Conservation (phyloP, 495 filamentous ascomycete genomes). For the Aspergillus sclerotiicarbonarius region DNA sequence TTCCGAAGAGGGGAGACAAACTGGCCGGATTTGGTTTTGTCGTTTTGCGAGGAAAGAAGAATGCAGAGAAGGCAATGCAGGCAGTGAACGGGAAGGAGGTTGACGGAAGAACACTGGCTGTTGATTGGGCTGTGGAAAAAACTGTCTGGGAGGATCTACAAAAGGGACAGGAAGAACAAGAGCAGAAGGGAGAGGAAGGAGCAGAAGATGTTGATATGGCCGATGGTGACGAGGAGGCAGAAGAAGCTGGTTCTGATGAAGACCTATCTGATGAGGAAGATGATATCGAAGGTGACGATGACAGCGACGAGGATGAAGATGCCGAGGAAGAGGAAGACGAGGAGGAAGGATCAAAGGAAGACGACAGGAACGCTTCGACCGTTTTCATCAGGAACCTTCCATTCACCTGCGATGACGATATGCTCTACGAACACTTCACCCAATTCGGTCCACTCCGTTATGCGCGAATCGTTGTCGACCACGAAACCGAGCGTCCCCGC, state of each 20-base stretch:
- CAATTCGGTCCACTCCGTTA: constrained; percentile 84
- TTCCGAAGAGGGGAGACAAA: constrained; percentile 73
- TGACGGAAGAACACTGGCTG: constrained; percentile 81
- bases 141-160: constrained; percentile 70
- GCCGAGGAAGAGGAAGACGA: constrained; percentile 42
- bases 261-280: constrained; percentile 25
- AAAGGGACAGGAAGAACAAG: constrained; percentile 36
- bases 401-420: constrained; percentile 76
- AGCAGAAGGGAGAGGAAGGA: constrained; percentile 20
- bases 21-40: constrained; percentile 91
- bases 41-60: constrained; percentile 79
- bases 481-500: constrained; percentile 74
- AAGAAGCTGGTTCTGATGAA: constrained; percentile 21
- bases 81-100: constrained; percentile 85
- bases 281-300: constrained; percentile 24
- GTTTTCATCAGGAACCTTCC: constrained; percentile 95
- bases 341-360: constrained; percentile 50
- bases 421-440: constrained; percentile 76
- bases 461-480: constrained; percentile 84
- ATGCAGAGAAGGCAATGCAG: constrained; percentile 85
- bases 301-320: constrained; percentile 25
- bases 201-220: constrained; percentile 36
- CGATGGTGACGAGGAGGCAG: constrained; percentile 32
- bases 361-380: constrained; percentile 63
- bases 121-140: constrained; percentile 97